phyloP scores from a whole-genome alignment of 2,329 filamentous ascomycete species.

The Epicoccum sorghinum region DNA sequence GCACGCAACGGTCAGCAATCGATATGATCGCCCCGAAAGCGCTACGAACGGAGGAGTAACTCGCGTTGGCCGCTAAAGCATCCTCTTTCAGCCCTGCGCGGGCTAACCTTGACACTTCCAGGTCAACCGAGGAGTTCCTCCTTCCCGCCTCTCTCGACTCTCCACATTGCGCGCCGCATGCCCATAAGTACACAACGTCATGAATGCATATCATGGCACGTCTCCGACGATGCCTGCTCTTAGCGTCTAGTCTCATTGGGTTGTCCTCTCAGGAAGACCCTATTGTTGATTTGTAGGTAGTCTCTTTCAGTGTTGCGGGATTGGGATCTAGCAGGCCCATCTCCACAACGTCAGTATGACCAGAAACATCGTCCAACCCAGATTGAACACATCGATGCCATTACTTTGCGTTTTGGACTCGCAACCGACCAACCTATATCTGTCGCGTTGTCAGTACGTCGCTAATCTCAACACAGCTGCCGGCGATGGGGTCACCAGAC shows the following conservation, averaged over 20 bases:
- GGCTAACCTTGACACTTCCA: conserved; percentile 22
- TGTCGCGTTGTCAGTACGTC: neutral
- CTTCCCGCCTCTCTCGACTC: conserved; percentile 17
- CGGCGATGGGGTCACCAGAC: conserved; percentile 63
- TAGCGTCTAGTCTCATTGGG: conserved; percentile 34
- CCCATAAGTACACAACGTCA: conserved; percentile 26
- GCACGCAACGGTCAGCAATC: conserved; percentile 37
- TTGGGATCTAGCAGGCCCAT: neutral
- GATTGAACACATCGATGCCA: neutral
- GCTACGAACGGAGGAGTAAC: conserved; percentile 30
- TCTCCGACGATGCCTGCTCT: conserved; percentile 33
- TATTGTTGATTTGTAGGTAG: conserved; percentile 55
- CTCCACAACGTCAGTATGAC: neutral
- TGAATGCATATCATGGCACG: conserved; percentile 42
- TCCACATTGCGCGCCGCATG: conserved; percentile 25
- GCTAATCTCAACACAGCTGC: conserved; percentile 31
- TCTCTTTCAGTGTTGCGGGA: neutral
- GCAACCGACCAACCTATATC: neutral
- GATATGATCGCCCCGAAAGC: conserved; percentile 22
- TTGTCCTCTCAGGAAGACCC: conserved; percentile 53
- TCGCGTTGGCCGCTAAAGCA: conserved; percentile 22
- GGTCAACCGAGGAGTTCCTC: conserved; percentile 15
- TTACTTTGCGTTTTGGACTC: neutral
- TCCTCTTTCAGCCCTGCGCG: conserved; percentile 37
- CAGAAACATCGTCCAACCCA: neutral